Evolutionary conservation across 306 rosid genomes (phyloP), one percentile per base, ranked within the genome.

Genomic region (Cyamopsis tetragonoloba): DNA sequence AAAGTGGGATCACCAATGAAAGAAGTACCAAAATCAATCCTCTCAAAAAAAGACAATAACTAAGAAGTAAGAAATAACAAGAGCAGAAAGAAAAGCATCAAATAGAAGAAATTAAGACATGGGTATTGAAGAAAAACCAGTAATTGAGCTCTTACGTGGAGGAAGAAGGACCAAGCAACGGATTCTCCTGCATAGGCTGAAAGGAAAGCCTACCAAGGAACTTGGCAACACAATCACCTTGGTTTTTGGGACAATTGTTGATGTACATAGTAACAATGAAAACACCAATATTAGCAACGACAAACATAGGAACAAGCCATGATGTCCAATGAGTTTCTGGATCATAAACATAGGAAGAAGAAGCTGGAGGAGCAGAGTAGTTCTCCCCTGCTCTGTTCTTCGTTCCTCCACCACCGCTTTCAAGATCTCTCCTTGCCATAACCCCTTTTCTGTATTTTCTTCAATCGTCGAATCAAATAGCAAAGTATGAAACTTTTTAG

Each of bases 91-190:
- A 4, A 78, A 17, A 5, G 1, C 3, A 56, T n/a, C 1, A 75
- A 61, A 62, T 23, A 32, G 5, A 26, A 43, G n/a, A 69, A 59
- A 35, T 13, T 1, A n/a, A 56, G 59, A 27, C 42, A 37, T 6
- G 70, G 78, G 67, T 23, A 13, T 35, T 31, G 19, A 51, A 55
- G 22, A 17, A 44, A 26, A 62, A 58, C 0, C 24, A 72, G 17
- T 2, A 3, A 76, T 31, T 30, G 26, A 63, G 60, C n/a, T 18
- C 72, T 54, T 83, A 92, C 96, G 93, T 84, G 31, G 77, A 43
- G 62, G 98, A 83, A 81, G 96, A 89, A 65, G 98, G 89, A 5
- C 96, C 98, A 9, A 92, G 83, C 58, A 87, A 82, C 13, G 96
- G 96, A 83, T 92, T 92, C 79, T 85, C 95, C 68, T 28, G 72